Base-by-base conservation (phyloP, 2,329 filamentous ascomycete genomes). In the Diaporthe ilicicola region DNA sequence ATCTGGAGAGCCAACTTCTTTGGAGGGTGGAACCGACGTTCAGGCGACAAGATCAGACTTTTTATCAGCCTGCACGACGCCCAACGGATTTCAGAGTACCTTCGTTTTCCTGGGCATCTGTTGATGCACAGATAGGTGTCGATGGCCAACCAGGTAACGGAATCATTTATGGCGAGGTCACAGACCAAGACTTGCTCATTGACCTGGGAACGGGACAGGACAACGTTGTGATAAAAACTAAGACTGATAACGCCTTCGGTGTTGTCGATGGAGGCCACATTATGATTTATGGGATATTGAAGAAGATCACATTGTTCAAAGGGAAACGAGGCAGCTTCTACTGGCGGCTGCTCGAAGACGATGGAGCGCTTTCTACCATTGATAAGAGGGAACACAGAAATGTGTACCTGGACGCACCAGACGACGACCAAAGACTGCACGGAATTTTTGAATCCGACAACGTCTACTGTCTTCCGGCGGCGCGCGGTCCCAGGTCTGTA, bases 101-200 rank as follows among this genome's bases (percentile, higher is more conserved):
- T 1, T 72, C 68, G 1, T 72, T 67, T 12, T 70, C 71, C 1
- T 72, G 68, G 71, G 62, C 71, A 3, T 72, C 71, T 1, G 15
- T 72, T 0, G 55, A 70, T 3, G 68, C 53, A 29, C 46, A 71
- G 15, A 1, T 17, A 1, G n/a, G 39, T 1, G 1, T n/a, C 3
- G 4, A 7, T 8, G 56, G 17, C 19, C 39, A 10, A 12, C 19
- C 56, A 0, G 24, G 68, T 22, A 50, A 32, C 3, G 65, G 67
- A 3, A 64, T 70, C 2, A 34, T 27, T 4, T 70, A 50, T 10
- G 61, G 67, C n/a, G 46, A 70, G 15, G 46, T 66, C 3, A 64
- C 59, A 1, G 62, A 70, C 27, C 27, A 6, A 6, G 54, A 50
- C n/a, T 9, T 72, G 1, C 54, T 72, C 9, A 50, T 70, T 24